Conservation (phyloP, 2,329 filamentous ascomycete genomes). For the Biscogniauxia sp. region DNA sequence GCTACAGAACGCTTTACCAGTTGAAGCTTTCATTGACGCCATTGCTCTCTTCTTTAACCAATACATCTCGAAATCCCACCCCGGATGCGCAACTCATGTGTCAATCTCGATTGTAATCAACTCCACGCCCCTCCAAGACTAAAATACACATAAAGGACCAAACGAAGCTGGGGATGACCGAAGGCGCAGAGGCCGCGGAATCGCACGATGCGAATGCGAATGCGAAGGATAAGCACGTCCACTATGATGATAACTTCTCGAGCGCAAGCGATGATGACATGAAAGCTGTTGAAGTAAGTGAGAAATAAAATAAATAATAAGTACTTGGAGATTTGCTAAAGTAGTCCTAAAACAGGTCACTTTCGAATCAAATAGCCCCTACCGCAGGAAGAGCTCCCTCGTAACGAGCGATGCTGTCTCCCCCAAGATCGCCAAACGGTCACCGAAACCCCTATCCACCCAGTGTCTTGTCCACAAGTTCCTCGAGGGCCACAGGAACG, state of each 20-base stretch:
- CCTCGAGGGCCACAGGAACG: slow-evolving; percentile 53
- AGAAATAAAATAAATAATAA: slow-evolving; percentile 1
- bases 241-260: slow-evolving; percentile 39
- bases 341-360: slow-evolving; percentile 45
- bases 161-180: slow-evolving; percentile 14
- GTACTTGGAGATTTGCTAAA: neutral
- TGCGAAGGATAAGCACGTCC: slow-evolving; percentile 25
- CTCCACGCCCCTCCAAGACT: too few species aligned
- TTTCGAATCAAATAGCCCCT: slow-evolving; percentile 59
- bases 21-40: slow-evolving; percentile 11
- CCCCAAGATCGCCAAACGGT: slow-evolving; percentile 35
- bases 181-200: slow-evolving; percentile 7
- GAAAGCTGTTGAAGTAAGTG: slow-evolving; percentile 53
- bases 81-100: neutral
- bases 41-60: slow-evolving; percentile 7
- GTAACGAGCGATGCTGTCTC: slow-evolving; percentile 47
- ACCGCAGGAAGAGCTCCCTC: slow-evolving; percentile 66
- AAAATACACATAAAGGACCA: neutral
- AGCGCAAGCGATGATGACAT: slow-evolving; percentile 52
- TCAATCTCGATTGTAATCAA: neutral
- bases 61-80: neutral
- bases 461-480: slow-evolving; percentile 66
- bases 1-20: neutral
- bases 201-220: slow-evolving; percentile 20
- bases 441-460: slow-evolving; percentile 38